Evolutionary conservation across 495 filamentous ascomycete species (phyloP).

Genomic region (Xylaria castorea): DNA sequence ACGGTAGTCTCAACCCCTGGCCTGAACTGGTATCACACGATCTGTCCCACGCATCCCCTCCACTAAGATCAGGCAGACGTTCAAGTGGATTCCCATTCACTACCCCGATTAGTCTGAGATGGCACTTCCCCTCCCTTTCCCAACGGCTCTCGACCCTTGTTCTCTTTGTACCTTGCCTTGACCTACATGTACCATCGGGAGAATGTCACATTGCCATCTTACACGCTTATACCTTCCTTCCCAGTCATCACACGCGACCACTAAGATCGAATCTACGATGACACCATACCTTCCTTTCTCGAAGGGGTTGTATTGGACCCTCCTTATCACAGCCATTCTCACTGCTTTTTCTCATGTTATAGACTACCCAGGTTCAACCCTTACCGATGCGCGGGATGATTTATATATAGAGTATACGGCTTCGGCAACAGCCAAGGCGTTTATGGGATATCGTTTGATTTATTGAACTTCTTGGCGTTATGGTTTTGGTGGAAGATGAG

Average conservation of each 20-base stretch:
- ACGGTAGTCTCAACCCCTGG: constrained; percentile 2
- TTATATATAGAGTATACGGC: constrained; percentile 20
- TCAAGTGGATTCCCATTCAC: neutral
- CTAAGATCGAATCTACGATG: neutral
- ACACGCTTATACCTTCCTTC: neutral
- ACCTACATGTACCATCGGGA: neutral
- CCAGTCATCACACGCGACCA: neutral
- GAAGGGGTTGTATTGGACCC: neutral
- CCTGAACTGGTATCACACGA: constrained; percentile 22
- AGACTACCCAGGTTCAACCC: constrained; percentile 7
- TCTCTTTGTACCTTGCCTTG: neutral
- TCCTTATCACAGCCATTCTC: neutral
- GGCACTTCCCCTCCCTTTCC: neutral
- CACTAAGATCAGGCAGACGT: constrained; percentile 4
- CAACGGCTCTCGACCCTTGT: neutral
- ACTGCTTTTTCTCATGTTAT: constrained; percentile 9
- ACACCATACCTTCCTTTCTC: constrained; percentile 4
- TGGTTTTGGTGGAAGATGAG: neutral
- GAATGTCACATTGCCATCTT: neutral
- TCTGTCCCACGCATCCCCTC: constrained; percentile 19
- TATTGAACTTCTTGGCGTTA: neutral
- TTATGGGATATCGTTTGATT: neutral
- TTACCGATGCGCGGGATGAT: constrained; percentile 7
- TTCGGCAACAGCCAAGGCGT: constrained; percentile 23
- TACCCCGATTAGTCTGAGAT: neutral